Evolutionary conservation across 176 grass and related monocot genomes (phyloP).

Genomic region (Carex cristatella): DNA sequence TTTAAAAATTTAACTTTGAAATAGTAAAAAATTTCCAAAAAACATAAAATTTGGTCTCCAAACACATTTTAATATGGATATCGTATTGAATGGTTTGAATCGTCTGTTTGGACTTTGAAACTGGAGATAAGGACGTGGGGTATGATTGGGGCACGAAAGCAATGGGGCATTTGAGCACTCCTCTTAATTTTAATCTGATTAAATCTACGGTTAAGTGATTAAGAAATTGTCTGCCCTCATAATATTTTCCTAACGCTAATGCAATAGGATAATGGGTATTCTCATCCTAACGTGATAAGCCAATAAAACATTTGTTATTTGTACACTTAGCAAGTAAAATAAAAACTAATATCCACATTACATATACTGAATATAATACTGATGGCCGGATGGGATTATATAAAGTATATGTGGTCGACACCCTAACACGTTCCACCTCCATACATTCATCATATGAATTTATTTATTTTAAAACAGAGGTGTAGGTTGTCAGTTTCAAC

Average conservation of each 20-base stretch:
- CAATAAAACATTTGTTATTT: not conserved
- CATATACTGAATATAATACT: not conserved
- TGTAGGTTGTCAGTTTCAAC: not conserved
- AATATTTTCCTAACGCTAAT: not conserved
- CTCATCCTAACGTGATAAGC: not conserved
- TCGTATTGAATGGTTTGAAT: too few species aligned
- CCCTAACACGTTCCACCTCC: not conserved
- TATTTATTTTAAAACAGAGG: not conserved
- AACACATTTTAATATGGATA: too few species aligned
- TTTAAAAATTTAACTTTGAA: too few species aligned
- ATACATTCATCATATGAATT: not conserved
- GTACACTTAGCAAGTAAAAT: not conserved
- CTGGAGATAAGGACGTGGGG: too few species aligned
- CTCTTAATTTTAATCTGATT: too few species aligned
- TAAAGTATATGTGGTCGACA: not conserved
- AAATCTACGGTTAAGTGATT: not conserved
- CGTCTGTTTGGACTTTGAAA: too few species aligned
- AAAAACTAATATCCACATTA: not conserved
- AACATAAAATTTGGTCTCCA: too few species aligned
- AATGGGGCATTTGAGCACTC: too few species aligned
- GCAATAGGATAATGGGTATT: not conserved
- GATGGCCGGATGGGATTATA: not conserved
- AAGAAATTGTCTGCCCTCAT: too few species aligned
- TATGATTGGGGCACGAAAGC: too few species aligned
- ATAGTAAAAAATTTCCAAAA: too few species aligned